A percentile compares a stretch with the other conserved stretches of the same genome.
Conservation (phyloP, 768 basidiomycete genomes). For the Chalciporus chontae region DNA sequence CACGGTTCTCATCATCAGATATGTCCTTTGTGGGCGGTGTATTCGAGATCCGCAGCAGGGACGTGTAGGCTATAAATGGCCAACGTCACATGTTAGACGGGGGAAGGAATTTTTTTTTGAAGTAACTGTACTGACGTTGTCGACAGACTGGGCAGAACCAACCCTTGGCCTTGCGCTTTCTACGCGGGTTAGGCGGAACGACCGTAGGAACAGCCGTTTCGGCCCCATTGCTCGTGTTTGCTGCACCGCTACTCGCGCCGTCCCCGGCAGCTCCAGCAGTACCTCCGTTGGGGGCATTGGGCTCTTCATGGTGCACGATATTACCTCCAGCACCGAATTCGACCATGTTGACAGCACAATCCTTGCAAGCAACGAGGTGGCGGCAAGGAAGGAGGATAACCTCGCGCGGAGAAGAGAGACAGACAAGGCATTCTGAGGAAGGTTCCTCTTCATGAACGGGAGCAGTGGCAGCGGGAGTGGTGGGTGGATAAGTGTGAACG, state of each 20-base stretch:
- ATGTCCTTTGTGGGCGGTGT: slow-evolving; percentile 48
- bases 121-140: slow-evolving; percentile 63
- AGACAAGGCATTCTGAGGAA: slow-evolving; percentile 87
- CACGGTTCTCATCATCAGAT: slow-evolving; percentile 29
- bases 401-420: slow-evolving; percentile 82
- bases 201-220: slow-evolving; percentile 23
- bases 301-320: slow-evolving; percentile 57
- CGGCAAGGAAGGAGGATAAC: slow-evolving; percentile 92
- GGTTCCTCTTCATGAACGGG: slow-evolving; percentile 58
- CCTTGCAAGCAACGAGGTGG: slow-evolving; percentile 92
- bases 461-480: slow-evolving; percentile 20
- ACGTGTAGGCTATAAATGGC: slow-evolving; percentile 68
- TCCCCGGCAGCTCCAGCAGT: slow-evolving; percentile 21
- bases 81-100: background rate
- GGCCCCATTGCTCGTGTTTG: slow-evolving; percentile 17
- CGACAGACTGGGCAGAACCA: slow-evolving; percentile 98
- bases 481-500: slow-evolving; percentile 47
- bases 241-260: slow-evolving; percentile 12
- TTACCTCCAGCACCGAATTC: slow-evolving; percentile 93
- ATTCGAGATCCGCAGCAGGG: slow-evolving; percentile 78
- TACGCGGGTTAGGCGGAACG: slow-evolving; percentile 44
- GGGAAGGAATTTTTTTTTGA: too few relatives aligned
- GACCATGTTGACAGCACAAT: slow-evolving; percentile 95
- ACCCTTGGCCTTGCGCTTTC: slow-evolving; percentile 92
- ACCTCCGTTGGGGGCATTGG: slow-evolving; percentile 27